Conservation (phyloP, 805 yeast genomes). For the Torulaspora gathmanii region DNA sequence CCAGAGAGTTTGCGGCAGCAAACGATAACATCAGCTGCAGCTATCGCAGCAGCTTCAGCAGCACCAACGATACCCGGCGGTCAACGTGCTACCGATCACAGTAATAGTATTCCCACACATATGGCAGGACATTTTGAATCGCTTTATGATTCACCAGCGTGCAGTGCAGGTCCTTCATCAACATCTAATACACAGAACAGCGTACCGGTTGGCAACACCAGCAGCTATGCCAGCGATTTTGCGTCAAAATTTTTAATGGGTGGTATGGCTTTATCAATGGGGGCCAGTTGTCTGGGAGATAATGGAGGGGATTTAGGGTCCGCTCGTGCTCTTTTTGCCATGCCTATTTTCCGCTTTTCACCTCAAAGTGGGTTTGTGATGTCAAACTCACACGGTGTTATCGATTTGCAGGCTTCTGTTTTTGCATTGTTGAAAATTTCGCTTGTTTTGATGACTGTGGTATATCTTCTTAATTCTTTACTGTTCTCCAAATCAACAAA, state of each 20-base stretch:
- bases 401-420: conserved; percentile 28
- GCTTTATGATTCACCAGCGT: conserved; percentile 3
- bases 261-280: conserved; percentile 60
- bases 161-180: not conserved
- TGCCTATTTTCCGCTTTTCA: conserved; percentile 41
- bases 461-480: conserved; percentile 27
- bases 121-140: conserved; percentile 2
- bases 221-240: conserved; percentile 16
- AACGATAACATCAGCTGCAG: conserved; percentile 10
- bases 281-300: conserved; percentile 55
- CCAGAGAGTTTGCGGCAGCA: conserved; percentile 15
- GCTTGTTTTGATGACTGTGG: conserved; percentile 27
- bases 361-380: conserved; percentile 19
- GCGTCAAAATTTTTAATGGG: conserved; percentile 53
- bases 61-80: conserved; percentile 3
- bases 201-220: not conserved
- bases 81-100: conserved; percentile 6
- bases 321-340: conserved; percentile 43
- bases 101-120: conserved; percentile 7
- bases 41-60: conserved; percentile 6
- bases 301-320: conserved; percentile 39
- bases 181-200: not conserved
- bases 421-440: conserved; percentile 27
- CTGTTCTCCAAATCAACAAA: conserved; percentile 1
- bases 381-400: conserved; percentile 27